Evolutionary conservation across 2,329 filamentous ascomycete species (phyloP), one percentile per base, ranked within the genome.

Genomic region (Hypoxylon sp.): DNA sequence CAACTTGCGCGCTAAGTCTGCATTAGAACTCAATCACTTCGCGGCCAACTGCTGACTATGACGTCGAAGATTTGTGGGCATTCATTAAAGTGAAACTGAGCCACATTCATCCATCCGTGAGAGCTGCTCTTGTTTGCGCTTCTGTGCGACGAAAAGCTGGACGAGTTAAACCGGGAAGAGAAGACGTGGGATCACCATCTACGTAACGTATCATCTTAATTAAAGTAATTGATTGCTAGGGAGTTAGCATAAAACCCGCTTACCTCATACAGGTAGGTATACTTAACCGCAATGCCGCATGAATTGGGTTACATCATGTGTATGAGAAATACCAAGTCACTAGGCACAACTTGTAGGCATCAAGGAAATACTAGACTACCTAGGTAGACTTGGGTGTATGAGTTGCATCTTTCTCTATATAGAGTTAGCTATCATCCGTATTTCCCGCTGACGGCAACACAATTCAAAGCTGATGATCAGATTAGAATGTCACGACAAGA

Each of bases 61-160:
- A 73, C 74, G 72, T 76, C 67, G 72, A 72, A 44, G 61, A 66
- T 68, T 60, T 61, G 46, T 51, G 62, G 56, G 33, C 53, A 49
- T 54, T 8, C 25, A 1, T 50, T 6, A 27, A 46, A 22, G 46
- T 54, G 33, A 48, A 44, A 40, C 58, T 56, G 11, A 61, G 56
- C 60, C 63, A 71, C 63, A 55, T 22, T 50, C n/a, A n/a, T n/a
- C n/a, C 31, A 25, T 37, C 46, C 20, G 17, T 59, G 17, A n/a
- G 10, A 50, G 3, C 50, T 44, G 13, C 42, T 25, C 5, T 35
- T 22, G 17, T n/a, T 48, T 48, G 44, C 13, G 11, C 25, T 13
- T n/a, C 7, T 42, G 25, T 25, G 4, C 25, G 25, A 25, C 25
- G 25, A 25, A 25, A 25, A 25, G 44, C 4, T 25, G 5, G 44